Conservation (phyloP, 192 early-diverging fungal genomes). For the Rhizophagus clarus region DNA sequence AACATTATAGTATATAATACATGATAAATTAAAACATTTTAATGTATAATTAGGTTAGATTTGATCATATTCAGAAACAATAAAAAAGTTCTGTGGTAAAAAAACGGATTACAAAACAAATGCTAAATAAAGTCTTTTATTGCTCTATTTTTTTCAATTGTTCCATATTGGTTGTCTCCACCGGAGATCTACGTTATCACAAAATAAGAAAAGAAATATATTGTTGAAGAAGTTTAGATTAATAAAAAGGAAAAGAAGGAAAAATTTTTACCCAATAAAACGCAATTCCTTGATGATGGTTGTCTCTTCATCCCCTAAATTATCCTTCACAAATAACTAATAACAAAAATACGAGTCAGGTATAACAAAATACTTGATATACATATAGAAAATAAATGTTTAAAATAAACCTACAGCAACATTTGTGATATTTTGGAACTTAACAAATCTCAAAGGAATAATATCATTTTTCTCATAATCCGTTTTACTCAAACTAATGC, state of each 20-base stretch:
- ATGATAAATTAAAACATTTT: not conserved
- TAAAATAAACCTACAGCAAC: constrained; percentile 56
- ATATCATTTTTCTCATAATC: constrained; percentile 69
- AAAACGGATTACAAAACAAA: not conserved
- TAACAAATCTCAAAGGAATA: constrained; percentile 87
- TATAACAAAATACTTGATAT: not conserved
- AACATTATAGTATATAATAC: not conserved
- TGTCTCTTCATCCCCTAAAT: constrained; percentile 80
- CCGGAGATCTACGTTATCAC: constrained; percentile 35
- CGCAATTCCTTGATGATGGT: constrained; percentile 79
- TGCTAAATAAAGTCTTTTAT: not conserved
- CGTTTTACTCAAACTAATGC: constrained; percentile 68
- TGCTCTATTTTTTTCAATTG: constrained; percentile 47
- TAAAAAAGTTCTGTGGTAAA: no score
- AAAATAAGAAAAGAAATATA: not conserved
- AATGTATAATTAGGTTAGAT: not conserved
- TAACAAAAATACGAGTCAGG: not conserved
- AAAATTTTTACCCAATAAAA: constrained; percentile 66
- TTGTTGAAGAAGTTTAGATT: not conserved
- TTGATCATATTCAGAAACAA: no score
- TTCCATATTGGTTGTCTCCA: constrained; percentile 47
- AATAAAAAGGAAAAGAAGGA: not conserved
- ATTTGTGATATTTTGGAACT: constrained; percentile 87
- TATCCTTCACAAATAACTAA: constrained; percentile 80
- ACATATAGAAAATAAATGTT: not conserved